Base-by-base conservation (phyloP, 805 yeast species). In the Phaffomyces antillensis region DNA sequence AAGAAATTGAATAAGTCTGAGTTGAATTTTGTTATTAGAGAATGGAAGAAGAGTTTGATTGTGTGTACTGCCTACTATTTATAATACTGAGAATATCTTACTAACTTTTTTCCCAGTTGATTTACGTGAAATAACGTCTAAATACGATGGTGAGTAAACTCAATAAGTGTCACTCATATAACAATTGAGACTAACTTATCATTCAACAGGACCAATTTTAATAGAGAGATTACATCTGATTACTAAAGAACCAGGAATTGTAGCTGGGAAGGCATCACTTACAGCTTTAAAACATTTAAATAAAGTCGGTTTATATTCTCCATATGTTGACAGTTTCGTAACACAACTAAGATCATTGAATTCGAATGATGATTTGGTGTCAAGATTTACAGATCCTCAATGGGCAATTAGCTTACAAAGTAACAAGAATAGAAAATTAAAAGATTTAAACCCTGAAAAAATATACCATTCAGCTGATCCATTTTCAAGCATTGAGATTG, bases 381-480 rank as follows among this genome's bases (percentile, higher is more conserved):
- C 37, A 12, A 36, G 31, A 15, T 50, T 45, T 33, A 31, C 9
- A 15, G 32, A 41, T 16, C 47, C 47, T 7, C 44, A 45, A 24
- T 51, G 55, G 51, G 23, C 31, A 1, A 18, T 17, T 2, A 10
- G 31, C 5, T 18, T 44, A 32, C 41, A 41, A 20, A 42, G 39
- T 17, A 39, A 23, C 7, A 48, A 37, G 34, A 26, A 33, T 3
- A 46, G 18, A 12, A 49, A 36, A 20, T 17, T 54, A 35, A 46
- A 39, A 28, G 51, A 43, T 0, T 24, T 51, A n/a, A 47, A 45
- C 12, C 51, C 49, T 8, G 58, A 54, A n/a, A 41, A 36, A n/a
- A n/a, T 54, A 9, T 57, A 53, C 40, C 58, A 56, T 33, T 60
- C 58, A 34, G 41, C 52, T 7, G 59, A 54, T 35, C 39, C 45